These are phyloP conservation scores for Eimeria brunetti DNA, from an alignment of 169 alveolate species.

Conservation along the genomic window DNA sequence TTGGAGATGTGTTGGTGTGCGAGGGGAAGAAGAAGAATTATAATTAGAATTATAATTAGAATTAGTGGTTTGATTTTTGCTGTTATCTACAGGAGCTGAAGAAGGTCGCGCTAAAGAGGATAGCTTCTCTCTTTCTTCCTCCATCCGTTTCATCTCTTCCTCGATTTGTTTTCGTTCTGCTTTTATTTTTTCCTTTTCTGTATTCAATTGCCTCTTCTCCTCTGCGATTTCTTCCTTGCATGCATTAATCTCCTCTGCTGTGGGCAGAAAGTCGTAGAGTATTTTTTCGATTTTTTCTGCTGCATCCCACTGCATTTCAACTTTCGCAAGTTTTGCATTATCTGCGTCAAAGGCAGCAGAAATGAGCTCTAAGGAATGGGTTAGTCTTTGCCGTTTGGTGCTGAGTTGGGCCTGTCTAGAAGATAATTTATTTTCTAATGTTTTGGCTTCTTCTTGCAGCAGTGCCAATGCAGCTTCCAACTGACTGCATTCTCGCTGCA, in stretches of 20 bases:
- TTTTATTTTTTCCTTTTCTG: background rate
- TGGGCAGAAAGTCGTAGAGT: background rate
- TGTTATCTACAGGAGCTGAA: background rate
- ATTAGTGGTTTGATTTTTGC: background rate
- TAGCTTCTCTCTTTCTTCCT: background rate
- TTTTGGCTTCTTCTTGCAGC: constrained; percentile 57
- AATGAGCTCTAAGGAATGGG: constrained; percentile 3
- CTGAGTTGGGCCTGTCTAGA: constrained; percentile 53
- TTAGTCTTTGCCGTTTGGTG: constrained; percentile 19
- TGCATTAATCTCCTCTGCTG: background rate
- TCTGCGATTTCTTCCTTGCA: background rate
- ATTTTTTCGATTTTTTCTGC: constrained; percentile 27
- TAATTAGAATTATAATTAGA: no score
- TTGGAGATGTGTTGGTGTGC: background rate
- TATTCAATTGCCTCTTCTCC: background rate
- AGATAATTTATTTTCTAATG: constrained; percentile 35
- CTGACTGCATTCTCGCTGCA: constrained; percentile 58
- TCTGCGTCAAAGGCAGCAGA: constrained; percentile 22
- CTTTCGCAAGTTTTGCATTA: constrained; percentile 2
- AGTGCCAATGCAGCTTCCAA: constrained; percentile 68
- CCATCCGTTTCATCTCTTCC: background rate
- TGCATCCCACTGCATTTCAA: constrained; percentile 57
- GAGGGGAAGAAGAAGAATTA: background rate
- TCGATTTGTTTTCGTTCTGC: background rate
- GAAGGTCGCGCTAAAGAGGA: background rate